A percentile compares a stretch with the other conserved stretches of the same genome.
Evolutionary conservation across 257 asterid genomes (phyloP).

Genomic region (Solanum arcanum): DNA sequence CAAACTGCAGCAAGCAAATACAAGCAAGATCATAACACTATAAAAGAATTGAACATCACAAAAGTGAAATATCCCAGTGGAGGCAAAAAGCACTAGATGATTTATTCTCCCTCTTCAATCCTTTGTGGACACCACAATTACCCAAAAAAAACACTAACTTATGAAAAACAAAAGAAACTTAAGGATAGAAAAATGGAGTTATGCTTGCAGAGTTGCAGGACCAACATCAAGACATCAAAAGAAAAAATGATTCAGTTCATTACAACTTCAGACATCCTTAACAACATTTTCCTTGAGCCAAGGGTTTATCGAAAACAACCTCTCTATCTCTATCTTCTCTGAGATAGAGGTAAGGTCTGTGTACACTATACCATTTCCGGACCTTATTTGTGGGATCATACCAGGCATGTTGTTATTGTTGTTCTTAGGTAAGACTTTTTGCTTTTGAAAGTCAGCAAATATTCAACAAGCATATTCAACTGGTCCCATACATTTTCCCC

Average conservation of each 20-base stretch:
- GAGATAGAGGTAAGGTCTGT: not conserved
- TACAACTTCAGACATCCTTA: not conserved
- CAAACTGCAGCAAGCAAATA: constrained; percentile 45
- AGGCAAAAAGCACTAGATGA: not conserved
- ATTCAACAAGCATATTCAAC: not conserved
- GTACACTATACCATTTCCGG: not conserved
- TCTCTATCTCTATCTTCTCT: not conserved
- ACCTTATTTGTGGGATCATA: not conserved
- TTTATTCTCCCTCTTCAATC: not conserved
- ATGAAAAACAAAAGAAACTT: not conserved
- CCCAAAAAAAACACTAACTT: not conserved
- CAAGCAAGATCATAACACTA: not conserved
- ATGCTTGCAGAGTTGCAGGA: not conserved
- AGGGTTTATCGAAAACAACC: not conserved
- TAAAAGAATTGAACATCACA: not conserved
- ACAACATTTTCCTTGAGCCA: not conserved
- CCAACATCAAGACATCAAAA: not conserved
- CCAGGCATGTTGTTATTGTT: not conserved
- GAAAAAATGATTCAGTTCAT: not conserved
- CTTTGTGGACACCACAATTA: not conserved
- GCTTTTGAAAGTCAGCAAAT: not conserved
- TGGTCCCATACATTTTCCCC: not conserved
- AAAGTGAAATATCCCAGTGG: not conserved
- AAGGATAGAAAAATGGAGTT: not conserved
- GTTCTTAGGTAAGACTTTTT: not conserved